A percentile compares a stretch with the other conserved stretches of the same genome.
Conservation (phyloP, 2,329 filamentous ascomycete species). For the Bipolaris cookei region DNA sequence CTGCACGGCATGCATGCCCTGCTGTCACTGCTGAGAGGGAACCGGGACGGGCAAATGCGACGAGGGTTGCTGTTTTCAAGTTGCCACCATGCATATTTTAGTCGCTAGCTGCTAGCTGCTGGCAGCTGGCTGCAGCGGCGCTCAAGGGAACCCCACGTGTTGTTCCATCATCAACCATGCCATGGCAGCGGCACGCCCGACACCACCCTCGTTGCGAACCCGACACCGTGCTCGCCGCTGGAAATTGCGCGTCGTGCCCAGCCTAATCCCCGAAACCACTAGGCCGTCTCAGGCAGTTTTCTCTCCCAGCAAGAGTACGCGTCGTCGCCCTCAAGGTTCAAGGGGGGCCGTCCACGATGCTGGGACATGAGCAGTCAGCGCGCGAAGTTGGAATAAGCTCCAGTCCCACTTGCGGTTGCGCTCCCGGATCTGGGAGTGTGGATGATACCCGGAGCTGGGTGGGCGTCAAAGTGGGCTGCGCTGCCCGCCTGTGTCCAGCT, state of each 20-base stretch:
- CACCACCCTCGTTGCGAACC: slow-evolving; percentile 1
- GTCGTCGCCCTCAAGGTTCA: neutral
- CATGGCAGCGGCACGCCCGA: neutral
- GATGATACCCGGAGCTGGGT: slow-evolving; percentile 30
- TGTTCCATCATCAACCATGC: slow-evolving; percentile 15
- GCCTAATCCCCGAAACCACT: slow-evolving; percentile 6
- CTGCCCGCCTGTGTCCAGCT: slow-evolving; percentile 25
- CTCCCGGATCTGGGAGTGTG: slow-evolving; percentile 31
- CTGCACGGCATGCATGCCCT: slow-evolving; percentile 4
- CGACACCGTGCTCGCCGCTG: neutral
- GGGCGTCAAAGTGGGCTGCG: slow-evolving; percentile 32
- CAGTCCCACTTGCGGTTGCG: slow-evolving; percentile 40
- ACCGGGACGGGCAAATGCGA: neutral
- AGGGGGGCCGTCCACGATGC: neutral
- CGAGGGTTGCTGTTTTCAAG: neutral
- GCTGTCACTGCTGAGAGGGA: neutral
- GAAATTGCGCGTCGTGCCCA: neutral
- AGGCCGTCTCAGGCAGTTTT: slow-evolving; percentile 1
- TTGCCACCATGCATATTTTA: neutral
- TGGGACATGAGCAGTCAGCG: neutral
- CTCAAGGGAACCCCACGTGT: slow-evolving; percentile 30
- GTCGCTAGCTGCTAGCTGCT: neutral
- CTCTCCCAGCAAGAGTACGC: neutral
- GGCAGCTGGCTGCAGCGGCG: slow-evolving; percentile 12
- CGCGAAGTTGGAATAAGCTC: slow-evolving; percentile 42